These are phyloP conservation scores for Schizochytrium sp. DNA, from an alignment of 108 stramenopile genomes.

Conservation along the genomic window DNA sequence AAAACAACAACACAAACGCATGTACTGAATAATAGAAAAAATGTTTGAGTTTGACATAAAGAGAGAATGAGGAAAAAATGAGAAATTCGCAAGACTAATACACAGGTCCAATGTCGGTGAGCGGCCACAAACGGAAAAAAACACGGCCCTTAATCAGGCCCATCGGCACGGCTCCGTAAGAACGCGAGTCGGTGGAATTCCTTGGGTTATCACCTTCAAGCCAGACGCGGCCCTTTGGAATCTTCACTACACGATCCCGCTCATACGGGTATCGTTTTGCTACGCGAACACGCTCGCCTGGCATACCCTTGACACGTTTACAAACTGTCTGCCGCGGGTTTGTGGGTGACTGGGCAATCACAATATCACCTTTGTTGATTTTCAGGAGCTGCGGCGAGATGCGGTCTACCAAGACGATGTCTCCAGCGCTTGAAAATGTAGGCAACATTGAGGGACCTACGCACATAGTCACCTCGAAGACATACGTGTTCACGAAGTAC, in stretches of 20 bases:
- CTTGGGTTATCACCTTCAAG: constrained; percentile 91
- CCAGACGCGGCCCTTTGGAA: constrained; percentile 93
- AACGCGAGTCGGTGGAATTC: constrained; percentile 88
- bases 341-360: constrained; percentile 85
- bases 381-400: constrained; percentile 80
- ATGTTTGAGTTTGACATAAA: too few relatives aligned
- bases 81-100: background rate
- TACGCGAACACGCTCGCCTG: constrained; percentile 86
- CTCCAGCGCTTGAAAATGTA: constrained; percentile 81
- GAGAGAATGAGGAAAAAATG: too few relatives aligned
- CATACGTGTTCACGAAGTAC: constrained; percentile 80
- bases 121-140: constrained; percentile 86
- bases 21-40: too few relatives aligned
- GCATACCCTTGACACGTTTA: constrained; percentile 90
- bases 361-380: constrained; percentile 84
- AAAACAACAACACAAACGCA: too few relatives aligned
- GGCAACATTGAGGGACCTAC: constrained; percentile 94
- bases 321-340: constrained; percentile 86
- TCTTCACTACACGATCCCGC: constrained; percentile 66
- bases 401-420: constrained; percentile 85
- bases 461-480: constrained; percentile 80
- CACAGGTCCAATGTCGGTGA: constrained; percentile 64
- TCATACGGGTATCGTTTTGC: constrained; percentile 67
- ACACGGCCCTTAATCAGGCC: constrained; percentile 87
- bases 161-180: constrained; percentile 90